A percentile compares a stretch with the other conserved stretches of the same genome.
phyloP scores from a whole-genome alignment of 1,284 basidiomycete species.

The Stygiomarasmius scandens region DNA sequence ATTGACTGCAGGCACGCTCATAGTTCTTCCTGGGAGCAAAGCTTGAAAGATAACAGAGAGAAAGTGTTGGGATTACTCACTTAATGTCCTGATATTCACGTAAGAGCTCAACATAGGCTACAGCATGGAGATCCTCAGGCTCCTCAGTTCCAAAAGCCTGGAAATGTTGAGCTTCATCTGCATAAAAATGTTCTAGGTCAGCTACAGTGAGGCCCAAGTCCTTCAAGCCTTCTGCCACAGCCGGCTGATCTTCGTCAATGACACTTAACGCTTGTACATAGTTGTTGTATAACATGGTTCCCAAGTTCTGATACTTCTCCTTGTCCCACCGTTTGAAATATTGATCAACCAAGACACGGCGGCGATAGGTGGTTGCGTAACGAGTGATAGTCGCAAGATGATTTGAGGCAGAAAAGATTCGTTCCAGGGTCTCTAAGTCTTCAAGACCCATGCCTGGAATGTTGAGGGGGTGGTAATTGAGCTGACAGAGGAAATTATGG shows the following conservation, averaged over 20 bases:
- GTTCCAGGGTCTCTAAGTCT: background rate
- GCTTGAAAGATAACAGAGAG: background rate
- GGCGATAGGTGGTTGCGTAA: background rate
- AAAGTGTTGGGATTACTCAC: background rate
- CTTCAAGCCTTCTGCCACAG: background rate
- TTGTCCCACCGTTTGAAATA: background rate
- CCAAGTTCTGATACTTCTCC: background rate
- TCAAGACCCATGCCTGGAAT: slow-evolving; percentile 19
- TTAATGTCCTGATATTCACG: background rate
- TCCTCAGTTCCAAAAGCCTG: background rate
- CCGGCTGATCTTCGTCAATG: background rate
- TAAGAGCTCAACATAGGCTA: background rate
- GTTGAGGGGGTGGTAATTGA: slow-evolving; percentile 29
- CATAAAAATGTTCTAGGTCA: background rate
- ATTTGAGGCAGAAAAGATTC: background rate
- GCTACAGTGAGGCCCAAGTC: background rate
- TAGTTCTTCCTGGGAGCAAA: background rate
- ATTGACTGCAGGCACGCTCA: background rate
- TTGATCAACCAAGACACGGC: background rate
- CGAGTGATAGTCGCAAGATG: background rate
- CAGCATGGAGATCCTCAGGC: background rate
- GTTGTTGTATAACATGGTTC: background rate
- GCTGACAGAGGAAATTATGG: slow-evolving; percentile 35
- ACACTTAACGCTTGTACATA: background rate
- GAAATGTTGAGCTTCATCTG: background rate